Conservation (phyloP, 208 protist genomes). For the Herpetomonas samuelpessoai region DNA sequence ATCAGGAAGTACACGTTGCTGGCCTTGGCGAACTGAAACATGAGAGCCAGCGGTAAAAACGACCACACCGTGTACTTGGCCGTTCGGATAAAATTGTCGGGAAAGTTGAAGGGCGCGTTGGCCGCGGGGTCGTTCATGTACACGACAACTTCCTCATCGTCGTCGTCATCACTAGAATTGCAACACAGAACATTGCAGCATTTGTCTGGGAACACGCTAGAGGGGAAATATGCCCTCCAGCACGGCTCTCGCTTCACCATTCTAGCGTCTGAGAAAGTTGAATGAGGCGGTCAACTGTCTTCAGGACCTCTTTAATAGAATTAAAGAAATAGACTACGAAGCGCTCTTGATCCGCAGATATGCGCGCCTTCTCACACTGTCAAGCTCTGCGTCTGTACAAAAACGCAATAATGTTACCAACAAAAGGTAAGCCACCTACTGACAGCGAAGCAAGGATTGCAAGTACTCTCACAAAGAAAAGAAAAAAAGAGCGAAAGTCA, state of each 20-base stretch:
- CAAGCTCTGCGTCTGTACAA: no score
- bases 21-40: constrained; percentile 91
- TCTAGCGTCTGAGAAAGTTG: neutral
- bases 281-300: neutral
- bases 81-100: constrained; percentile 90
- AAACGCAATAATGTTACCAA: neutral
- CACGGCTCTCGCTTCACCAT: constrained; percentile 20
- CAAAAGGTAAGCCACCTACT: no score
- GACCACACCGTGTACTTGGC: constrained; percentile 92
- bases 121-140: constrained; percentile 72
- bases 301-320: no score
- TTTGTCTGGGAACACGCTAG: constrained; percentile 23
- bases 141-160: constrained; percentile 63
- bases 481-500: no score
- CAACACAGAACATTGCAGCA: constrained; percentile 49
- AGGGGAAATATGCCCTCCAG: constrained; percentile 25
- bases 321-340: no score
- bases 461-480: neutral
- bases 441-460: neutral
- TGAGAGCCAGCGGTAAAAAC: constrained; percentile 93
- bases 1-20: constrained; percentile 97
- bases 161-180: constrained; percentile 28
- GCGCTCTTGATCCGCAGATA: no score
- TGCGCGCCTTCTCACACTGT: no score
- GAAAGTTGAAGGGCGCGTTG: constrained; percentile 66